Evolutionary conservation across 108 stramenopile genomes (phyloP).

Genomic region (Aurantiochytrium sp.): DNA sequence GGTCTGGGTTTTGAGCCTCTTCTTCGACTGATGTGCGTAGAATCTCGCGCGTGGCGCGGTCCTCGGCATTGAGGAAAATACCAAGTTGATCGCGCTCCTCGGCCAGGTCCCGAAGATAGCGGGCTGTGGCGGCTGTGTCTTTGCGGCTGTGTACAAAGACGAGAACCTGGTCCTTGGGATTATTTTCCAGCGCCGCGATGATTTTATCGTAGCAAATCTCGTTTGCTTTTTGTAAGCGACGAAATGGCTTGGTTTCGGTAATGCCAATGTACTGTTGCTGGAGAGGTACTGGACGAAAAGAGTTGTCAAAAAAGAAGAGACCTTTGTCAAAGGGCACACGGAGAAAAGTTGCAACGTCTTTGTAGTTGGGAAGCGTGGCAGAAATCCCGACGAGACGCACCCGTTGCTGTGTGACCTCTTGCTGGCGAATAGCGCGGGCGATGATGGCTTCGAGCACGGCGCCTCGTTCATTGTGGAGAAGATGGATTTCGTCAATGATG

Average conservation of each 20-base stretch:
- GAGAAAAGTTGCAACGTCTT: slow-evolving; percentile 94
- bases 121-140: slow-evolving; percentile 93
- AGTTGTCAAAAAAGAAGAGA: slow-evolving; percentile 97
- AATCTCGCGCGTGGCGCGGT: slow-evolving; percentile 80
- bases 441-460: slow-evolving; percentile 96
- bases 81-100: slow-evolving; percentile 74
- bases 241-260: slow-evolving; percentile 94
- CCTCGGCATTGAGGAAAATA: slow-evolving; percentile 72
- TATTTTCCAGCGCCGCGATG: slow-evolving; percentile 61
- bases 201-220: slow-evolving; percentile 99
- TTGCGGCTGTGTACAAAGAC: slow-evolving; percentile 98
- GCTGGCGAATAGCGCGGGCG: slow-evolving; percentile 85
- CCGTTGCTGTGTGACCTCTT: slow-evolving; percentile 83
- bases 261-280: slow-evolving; percentile 99
- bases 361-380: slow-evolving; percentile 98
- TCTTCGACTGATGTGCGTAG: slow-evolving; percentile 58
- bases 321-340: slow-evolving; percentile 90
- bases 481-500: slow-evolving; percentile 98
- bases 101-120: slow-evolving; percentile 87
- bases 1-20: slow-evolving; percentile 73
- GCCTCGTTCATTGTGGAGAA: slow-evolving; percentile 95
- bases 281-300: slow-evolving; percentile 93
- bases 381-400: slow-evolving; percentile 92
- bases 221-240: slow-evolving; percentile 91
- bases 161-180: slow-evolving; percentile 70